These are phyloP conservation scores for Ophiobolus disseminans DNA, from an alignment of 2,329 filamentous ascomycete species.

Conservation along the genomic window DNA sequence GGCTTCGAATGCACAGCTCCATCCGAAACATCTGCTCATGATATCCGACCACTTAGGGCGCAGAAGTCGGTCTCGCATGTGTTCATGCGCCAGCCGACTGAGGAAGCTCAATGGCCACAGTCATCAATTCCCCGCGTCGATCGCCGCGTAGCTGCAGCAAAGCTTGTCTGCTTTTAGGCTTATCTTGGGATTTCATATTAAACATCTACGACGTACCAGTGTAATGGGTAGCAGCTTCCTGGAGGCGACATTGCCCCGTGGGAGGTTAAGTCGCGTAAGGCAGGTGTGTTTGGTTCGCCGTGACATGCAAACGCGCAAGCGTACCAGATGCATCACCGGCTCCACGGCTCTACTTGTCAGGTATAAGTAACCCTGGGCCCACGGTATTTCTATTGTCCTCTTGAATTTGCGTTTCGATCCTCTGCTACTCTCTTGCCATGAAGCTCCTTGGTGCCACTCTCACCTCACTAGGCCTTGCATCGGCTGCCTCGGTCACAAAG, in stretches of 20 bases:
- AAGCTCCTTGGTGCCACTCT: conserved; percentile 39
- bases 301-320: conserved; percentile 3
- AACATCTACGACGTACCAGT: conserved; percentile 21
- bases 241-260: conserved; percentile 30
- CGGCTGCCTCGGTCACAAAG: conserved; percentile 39
- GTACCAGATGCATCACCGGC: not conserved
- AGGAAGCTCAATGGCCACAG: conserved; percentile 19
- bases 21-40: conserved; percentile 8
- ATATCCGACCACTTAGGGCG: conserved; percentile 7
- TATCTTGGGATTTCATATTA: conserved; percentile 36
- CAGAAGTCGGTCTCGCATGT: conserved; percentile 4
- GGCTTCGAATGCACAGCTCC: not conserved
- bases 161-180: conserved; percentile 15
- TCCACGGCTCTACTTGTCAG: not conserved
- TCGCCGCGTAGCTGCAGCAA: conserved; percentile 18
- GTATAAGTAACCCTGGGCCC: not conserved
- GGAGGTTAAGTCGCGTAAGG: conserved; percentile 32
- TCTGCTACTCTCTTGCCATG: conserved; percentile 26
- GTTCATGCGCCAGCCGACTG: conserved; percentile 12
- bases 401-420: not conserved
- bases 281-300: conserved; percentile 30
- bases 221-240: conserved; percentile 28
- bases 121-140: conserved; percentile 14
- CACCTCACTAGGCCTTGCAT: conserved; percentile 41
- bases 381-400: not conserved